Base-by-base conservation (phyloP, 1,139 yeast genomes). In the Nakaseomyces bracarensis region DNA sequence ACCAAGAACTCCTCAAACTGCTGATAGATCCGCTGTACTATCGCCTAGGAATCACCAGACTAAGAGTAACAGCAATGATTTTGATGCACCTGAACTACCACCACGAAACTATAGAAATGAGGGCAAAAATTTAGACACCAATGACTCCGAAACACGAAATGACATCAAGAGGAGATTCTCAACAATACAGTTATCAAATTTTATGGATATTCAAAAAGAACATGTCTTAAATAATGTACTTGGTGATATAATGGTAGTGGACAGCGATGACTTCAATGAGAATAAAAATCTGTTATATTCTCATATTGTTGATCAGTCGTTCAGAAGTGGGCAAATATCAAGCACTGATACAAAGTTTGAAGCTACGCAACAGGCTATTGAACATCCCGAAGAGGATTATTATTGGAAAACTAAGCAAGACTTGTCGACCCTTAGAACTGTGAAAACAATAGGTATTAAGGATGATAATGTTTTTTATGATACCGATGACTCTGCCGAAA, bases 181-280 rank as follows among this genome's bases (percentile, higher is more conserved):
- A n/a, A 33, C 2, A 4, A 20, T 33, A 16, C 26, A n/a, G n/a
- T 14, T 33, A n/a, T n/a, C 36, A 13, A n/a, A 33, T 21, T 33
- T 33, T 14, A 33, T 33, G 26, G 36, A 33, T 33, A 33, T 33
- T 13, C 36, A 33, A 33, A 33, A 20, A 21, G 36, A 33, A 11
- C 36, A 33, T 21, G 26, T 33, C 21, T 13, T 33, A 13, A 33
- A 21, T 21, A 33, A 33, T 15, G 18, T 33, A 4, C 16, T 33
- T 5, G 36, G 36, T 4, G 36, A 33, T n/a, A 33, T 33, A 8
- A 33, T 33, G 3, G 19, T 33, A n/a, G 26, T 33, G 13, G 36
- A 33, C n/a, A 33, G 26, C 7, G 26, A 33, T 33, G 26, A 20
- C n/a, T 33, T 33, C 21, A 21, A 20, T n/a, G 19, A 20, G 5